Conservation (phyloP, 2,329 filamentous ascomycete genomes). For the Blastomyces silverae region DNA sequence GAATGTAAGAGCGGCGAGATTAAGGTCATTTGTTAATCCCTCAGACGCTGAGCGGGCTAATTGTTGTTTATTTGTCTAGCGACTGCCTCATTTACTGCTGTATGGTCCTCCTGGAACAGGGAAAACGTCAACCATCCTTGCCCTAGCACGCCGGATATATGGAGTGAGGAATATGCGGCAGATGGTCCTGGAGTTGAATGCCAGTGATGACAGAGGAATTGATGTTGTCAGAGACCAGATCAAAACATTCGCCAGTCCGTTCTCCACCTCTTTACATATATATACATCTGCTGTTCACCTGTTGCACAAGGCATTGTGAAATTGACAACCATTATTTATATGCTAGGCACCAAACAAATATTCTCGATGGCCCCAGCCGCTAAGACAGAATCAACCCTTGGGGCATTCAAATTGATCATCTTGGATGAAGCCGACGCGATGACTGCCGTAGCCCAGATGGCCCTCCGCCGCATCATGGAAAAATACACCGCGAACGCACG, state of each 20-base stretch:
- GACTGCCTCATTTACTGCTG: slow-evolving; percentile 88
- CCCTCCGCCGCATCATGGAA: slow-evolving; percentile 93
- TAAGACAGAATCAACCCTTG: slow-evolving; percentile 49
- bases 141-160: slow-evolving; percentile 88
- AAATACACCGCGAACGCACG: slow-evolving; percentile 97
- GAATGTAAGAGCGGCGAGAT: slow-evolving; percentile 51
- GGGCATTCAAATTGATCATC: slow-evolving; percentile 89
- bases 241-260: slow-evolving; percentile 85
- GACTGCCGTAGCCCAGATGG: slow-evolving; percentile 99
- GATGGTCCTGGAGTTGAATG: slow-evolving; percentile 97
- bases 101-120: slow-evolving; percentile 96
- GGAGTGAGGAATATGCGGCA: slow-evolving; percentile 87
- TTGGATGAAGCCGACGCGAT: slow-evolving; percentile 99
- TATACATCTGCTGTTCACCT: not conserved
- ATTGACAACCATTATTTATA: not conserved
- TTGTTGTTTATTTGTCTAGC: slow-evolving; percentile 36
- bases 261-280: not conserved
- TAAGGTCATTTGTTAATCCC: not conserved
- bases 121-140: slow-evolving; percentile 94
- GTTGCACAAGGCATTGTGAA: not conserved
- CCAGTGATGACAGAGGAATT: slow-evolving; percentile 93
- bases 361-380: slow-evolving; percentile 58
- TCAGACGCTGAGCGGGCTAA: not conserved
- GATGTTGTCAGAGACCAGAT: slow-evolving; percentile 98
- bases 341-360: slow-evolving; percentile 75